Conservation (phyloP, 352 stramenopile species). For the Pythium monospermum region DNA sequence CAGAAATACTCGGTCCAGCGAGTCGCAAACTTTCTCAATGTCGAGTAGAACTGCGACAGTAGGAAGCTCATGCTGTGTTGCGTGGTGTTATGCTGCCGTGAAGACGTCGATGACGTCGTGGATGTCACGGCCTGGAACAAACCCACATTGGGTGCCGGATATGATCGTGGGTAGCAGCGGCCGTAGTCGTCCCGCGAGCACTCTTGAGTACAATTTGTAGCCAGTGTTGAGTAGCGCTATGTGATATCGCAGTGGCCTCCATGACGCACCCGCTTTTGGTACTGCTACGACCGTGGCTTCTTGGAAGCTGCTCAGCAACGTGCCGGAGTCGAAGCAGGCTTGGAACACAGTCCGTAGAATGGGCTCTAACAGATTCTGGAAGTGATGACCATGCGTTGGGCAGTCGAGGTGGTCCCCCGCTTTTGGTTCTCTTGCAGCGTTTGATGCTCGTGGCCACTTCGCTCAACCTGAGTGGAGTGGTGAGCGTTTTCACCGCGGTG, state of each 20-base stretch:
- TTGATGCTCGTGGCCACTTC: neutral
- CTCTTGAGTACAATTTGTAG: conserved; percentile 10
- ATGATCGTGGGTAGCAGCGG: neutral
- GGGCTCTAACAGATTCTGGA: neutral
- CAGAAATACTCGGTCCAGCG: conserved; percentile 1
- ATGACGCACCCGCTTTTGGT: neutral
- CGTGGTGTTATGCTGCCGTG: neutral
- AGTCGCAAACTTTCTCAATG: conserved; percentile 16
- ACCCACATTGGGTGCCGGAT: neutral
- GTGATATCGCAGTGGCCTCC: conserved; percentile 1
- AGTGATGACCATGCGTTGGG: conserved; percentile 11
- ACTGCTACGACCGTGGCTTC: neutral
- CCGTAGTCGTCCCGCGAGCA: neutral
- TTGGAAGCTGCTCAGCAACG: neutral
- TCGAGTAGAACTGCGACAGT: conserved; percentile 9
- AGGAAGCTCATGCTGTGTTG: neutral
- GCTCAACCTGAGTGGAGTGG: neutral
- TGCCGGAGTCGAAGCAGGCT: neutral
- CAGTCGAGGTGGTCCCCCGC: conserved; percentile 1
- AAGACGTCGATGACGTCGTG: conserved; percentile 13
- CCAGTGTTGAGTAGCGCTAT: conserved; percentile 17
- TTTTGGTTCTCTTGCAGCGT: neutral
- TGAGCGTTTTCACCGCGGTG: neutral
- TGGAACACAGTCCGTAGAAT: neutral
- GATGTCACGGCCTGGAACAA: conserved; percentile 11